Evolutionary conservation across 179 eudicot genomes (phyloP), one percentile per base, ranked within the genome.

Genomic region (Beta lomatogona): DNA sequence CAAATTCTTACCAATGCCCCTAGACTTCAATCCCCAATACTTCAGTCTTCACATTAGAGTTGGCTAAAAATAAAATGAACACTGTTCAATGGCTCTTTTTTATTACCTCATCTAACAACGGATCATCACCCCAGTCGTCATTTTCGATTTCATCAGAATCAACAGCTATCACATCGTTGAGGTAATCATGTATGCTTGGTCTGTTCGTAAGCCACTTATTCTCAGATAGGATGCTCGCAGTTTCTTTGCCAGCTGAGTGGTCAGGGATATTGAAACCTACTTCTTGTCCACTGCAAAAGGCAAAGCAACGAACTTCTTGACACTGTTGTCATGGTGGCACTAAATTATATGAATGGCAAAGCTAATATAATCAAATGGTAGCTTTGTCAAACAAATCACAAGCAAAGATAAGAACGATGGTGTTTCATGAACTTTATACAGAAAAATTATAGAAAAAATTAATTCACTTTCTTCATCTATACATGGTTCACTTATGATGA

Each of bases 221-320:
- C 71, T 84, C 86, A 54, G 67, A 76, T 31, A 81, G 79, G 52
- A 71, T 31, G 12, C 67, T 76, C 25, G 48, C 82, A 78, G 81
- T 81, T 65, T 78, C 81, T 69, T 61, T 55, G 79, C 74, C 77
- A 71, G 31, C 79, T n/a, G 88, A 82, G 36, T 80, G 77, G 19
- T 89, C 89, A 81, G 86, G 74, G 19, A 9, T 13, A 10, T 91
- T 61, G 41, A 83, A 85, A 78, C 99, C 99, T 71, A 89, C 81
- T 82, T 90, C 91, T 82, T 86, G 63, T 46, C 99, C 99, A 82
- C 99, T 95, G 90, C 86, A 88, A 78, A 74, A 53, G 80, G 73
- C 54, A 80, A 71, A 61, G 65, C 19, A 57, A 64, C 52, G 66
- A 10, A 48, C 9, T 57, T 66, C 31, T 36, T n/a, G 2, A 79